These are phyloP conservation scores for Diaporthe citri DNA, from an alignment of 2,329 filamentous ascomycete species.

Conservation along the genomic window DNA sequence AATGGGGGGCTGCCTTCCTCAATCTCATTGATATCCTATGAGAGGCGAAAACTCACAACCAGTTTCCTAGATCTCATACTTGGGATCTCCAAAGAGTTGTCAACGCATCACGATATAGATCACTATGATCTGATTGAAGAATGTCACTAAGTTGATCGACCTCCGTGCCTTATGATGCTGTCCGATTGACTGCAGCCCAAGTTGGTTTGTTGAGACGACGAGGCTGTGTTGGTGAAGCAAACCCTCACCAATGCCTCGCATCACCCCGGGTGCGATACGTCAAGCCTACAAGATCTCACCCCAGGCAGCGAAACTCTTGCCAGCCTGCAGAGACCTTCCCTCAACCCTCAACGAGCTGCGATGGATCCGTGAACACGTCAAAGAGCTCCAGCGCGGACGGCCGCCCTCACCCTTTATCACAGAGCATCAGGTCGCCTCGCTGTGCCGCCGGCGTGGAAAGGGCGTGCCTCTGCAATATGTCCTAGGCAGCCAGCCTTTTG, in stretches of 20 bases:
- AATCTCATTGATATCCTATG: not conserved
- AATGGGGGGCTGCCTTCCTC: not conserved
- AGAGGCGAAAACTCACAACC: not conserved
- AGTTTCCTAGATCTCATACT: not conserved
- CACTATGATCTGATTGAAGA: too few relatives aligned
- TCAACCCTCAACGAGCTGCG: constrained; percentile 77
- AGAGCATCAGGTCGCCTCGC: constrained; percentile 47
- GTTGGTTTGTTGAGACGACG: not conserved
- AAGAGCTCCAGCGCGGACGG: not conserved
- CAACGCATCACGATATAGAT: not conserved
- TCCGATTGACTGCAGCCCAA: not conserved
- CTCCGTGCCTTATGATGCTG: not conserved
- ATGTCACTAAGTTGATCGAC: not conserved
- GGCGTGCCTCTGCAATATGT: constrained; percentile 92
- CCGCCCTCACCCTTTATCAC: not conserved
- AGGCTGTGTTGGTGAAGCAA: not conserved
- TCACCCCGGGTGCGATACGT: constrained; percentile 69
- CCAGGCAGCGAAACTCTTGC: constrained; percentile 71
- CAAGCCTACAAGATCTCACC: constrained; percentile 66
- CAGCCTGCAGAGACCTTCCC: constrained; percentile 71
- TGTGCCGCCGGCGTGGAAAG: constrained; percentile 63
- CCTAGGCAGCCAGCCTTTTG: constrained; percentile 89
- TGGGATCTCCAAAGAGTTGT: too few relatives aligned
- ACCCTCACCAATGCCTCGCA: constrained; percentile 67
- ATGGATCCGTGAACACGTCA: constrained; percentile 76